These are phyloP conservation scores for Mollisiaceae sp. DNA, from an alignment of 2,329 filamentous ascomycete genomes.

Conservation along the genomic window DNA sequence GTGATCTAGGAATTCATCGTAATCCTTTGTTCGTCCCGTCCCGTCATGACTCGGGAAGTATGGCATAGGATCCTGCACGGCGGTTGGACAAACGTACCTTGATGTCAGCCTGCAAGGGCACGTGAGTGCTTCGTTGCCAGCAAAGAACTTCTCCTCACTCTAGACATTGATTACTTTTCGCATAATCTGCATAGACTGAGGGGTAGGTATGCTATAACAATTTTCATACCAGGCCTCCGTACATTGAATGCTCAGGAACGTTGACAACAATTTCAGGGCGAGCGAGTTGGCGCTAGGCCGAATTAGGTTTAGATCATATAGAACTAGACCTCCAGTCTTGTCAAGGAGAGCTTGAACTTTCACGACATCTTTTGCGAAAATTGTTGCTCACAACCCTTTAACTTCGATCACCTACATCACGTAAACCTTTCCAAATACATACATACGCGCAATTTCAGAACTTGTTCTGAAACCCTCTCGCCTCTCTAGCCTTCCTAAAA, in stretches of 20 bases:
- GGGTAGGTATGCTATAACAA: neutral
- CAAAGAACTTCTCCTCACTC: neutral
- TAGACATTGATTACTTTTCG: neutral
- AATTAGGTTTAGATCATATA: too few relatives aligned
- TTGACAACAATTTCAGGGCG: too few relatives aligned
- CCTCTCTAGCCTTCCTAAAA: slow-evolving; percentile 6
- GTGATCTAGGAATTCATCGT: neutral
- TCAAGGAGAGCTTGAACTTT: slow-evolving; percentile 6
- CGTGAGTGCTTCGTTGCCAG: neutral
- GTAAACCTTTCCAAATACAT: slow-evolving; percentile 8
- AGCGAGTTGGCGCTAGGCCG: too few relatives aligned
- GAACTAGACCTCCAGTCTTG: neutral
- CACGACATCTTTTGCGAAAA: slow-evolving; percentile 2
- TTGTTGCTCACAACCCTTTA: slow-evolving; percentile 10
- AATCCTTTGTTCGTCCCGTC: neutral
- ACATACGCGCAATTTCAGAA: slow-evolving; percentile 13
- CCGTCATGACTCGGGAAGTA: neutral
- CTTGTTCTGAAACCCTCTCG: slow-evolving; percentile 11
- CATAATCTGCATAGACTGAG: neutral
- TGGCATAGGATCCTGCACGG: neutral
- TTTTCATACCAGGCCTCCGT: neutral
- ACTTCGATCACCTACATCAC: slow-evolving; percentile 6
- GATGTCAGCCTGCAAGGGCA: neutral
- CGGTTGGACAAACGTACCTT: neutral
- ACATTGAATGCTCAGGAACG: neutral